phyloP scores from a whole-genome alignment of 225 moss, liverwort and hornwort genomes.

The Anthoceros angustus region DNA sequence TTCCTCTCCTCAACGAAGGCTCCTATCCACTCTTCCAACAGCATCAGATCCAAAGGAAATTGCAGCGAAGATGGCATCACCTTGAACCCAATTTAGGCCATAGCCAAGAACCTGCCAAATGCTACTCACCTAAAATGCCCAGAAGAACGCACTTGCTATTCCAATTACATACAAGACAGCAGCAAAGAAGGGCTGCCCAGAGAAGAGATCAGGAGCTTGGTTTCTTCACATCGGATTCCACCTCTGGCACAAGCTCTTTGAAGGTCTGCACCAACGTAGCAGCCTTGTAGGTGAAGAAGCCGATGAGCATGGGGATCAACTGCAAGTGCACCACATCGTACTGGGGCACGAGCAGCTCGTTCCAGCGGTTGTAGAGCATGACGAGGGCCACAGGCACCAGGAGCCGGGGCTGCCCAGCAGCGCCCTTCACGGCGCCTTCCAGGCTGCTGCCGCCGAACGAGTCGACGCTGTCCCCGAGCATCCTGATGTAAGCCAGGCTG shows the following conservation, averaged over 20 bases:
- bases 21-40: too few species aligned
- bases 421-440: conserved; percentile 57
- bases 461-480: conserved; percentile 90
- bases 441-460: conserved; percentile 25
- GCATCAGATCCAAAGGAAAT: too few species aligned
- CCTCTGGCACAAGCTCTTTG: conserved; percentile 57
- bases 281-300: conserved; percentile 94
- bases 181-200: too few species aligned
- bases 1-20: too few species aligned
- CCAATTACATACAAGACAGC: too few species aligned
- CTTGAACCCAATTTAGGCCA: too few species aligned
- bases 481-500: conserved; percentile 59
- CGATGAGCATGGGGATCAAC: conserved; percentile 83
- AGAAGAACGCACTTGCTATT: too few species aligned
- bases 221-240: neutral
- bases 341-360: conserved; percentile 65
- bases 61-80: too few species aligned
- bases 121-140: too few species aligned
- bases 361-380: conserved; percentile 97
- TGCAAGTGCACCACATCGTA: conserved; percentile 46
- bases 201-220: neutral
- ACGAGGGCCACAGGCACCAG: conserved; percentile 74
- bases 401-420: conserved; percentile 65
- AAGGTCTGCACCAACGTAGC: conserved; percentile 77
- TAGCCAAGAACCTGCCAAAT: too few species aligned